Base-by-base conservation (phyloP, 495 filamentous ascomycete species). In the Podospora pseudopauciseta region DNA sequence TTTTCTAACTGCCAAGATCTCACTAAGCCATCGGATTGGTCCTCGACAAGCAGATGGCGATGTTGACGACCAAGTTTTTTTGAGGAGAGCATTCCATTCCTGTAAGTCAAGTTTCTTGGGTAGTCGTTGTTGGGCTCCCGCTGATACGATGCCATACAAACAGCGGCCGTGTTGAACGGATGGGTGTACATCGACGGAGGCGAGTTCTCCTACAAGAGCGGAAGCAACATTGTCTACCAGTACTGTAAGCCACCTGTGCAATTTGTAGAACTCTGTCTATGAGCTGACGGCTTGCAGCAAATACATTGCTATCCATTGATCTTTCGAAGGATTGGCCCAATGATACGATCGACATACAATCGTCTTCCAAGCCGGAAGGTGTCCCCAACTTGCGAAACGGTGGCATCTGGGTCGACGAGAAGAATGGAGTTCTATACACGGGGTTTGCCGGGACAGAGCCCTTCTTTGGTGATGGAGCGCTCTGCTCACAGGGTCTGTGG, bases 141-240 rank as follows among this genome's bases (percentile, higher is more conserved):
- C 19, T 59, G 6, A 59, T 20, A 57, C 18, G 16, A 16, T n/a
- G 18, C 55, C 55, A n/a, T 18, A n/a, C 55, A 53, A 20, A 59
- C 63, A 75, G 74, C 72, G 27, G 70, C 66, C 4, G 66, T 75
- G 13, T 54, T 75, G 13, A 63, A 68, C 32, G 57, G 68, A 39
- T 64, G 72, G n/a, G 26, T 74, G 15, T 75, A 74, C 63, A 68
- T 75, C 32, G 65, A 72, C 60, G 72, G 70, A n/a, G 71, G 71
- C 0, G 73, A 73, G 62, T 65, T 70, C 5, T 73, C 71, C 15
- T 75, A 70, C 32, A 60, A 34, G 15, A 69, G 54, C 23, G 64
- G 63, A 15, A 20, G 58, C 7, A 18, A n/a, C 6, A 56, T 65
- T 15, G 53, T 49, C 9, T 74, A 74, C 30, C 64, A 72, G 53